Base-by-base conservation (phyloP, 805 yeast genomes). In the Saccharomyces paradoxus region DNA sequence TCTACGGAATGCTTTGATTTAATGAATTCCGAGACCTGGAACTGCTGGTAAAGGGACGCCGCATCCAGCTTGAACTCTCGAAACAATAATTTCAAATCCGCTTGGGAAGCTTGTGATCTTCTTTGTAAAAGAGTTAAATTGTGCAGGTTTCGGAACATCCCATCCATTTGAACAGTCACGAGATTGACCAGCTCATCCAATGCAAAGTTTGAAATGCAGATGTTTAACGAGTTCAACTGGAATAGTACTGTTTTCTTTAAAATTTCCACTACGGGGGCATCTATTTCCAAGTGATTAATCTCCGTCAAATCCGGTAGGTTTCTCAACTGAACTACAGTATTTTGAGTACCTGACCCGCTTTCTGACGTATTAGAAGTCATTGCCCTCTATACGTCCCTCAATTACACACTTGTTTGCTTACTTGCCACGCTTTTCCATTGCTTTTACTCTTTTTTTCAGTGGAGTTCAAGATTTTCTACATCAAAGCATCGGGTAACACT, bases 121-220 rank as follows among this genome's bases (percentile, higher is more conserved):
- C 92, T 73, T 65, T 86, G 91, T 1, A 79, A 67, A 54, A 81
- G 82, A 2, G 83, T 75, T 32, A 80, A 67, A 56, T 76, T 76
- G 49, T 79, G 81, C 27, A 86, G 60, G 29, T 75, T 68, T 2
- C 63, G 58, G 8, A 77, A 62, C 53, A 83, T 53, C 14, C 71
- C 70, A 48, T 72, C 63, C 50, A 79, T 60, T 53, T 74, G 75
- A 10, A 64, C 60, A 17, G 63, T 63, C 0, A 75, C 69, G 41
- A 76, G 60, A 3, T 67, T 60, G 6, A 74, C 60, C 41, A 80
- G 55, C 32, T 74, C 71, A 12, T 71, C 70, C 49, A 80, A 59
- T 4, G 80, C 80, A 29, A 69, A 60, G 9, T 60, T 61, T 4
- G 70, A 58, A 7, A 65, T 56, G 2, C 68, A 60, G 9, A 70